phyloP scores from a whole-genome alignment of 2,329 filamentous ascomycete species.

The Pseudogymnoascus sp. region DNA sequence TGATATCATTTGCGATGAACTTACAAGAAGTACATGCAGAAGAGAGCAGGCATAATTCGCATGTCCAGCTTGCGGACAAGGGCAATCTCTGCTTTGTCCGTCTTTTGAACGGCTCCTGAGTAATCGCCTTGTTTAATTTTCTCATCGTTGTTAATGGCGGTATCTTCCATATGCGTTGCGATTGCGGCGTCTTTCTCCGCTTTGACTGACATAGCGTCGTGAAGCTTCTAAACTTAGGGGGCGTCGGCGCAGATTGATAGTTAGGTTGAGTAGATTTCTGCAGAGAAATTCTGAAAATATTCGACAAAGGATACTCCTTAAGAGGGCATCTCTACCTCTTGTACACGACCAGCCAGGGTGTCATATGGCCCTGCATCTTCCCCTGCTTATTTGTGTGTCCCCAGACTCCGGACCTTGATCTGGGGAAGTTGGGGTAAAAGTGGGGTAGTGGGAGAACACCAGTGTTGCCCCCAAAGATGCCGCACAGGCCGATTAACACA shows the following conservation, averaged over 20 bases:
- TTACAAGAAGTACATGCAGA: slow-evolving; percentile 12
- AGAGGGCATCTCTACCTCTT: not conserved
- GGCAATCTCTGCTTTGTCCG: slow-evolving; percentile 30
- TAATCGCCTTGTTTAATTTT: slow-evolving; percentile 21
- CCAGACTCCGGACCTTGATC: not conserved
- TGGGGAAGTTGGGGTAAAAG: not conserved
- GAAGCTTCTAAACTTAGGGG: not conserved
- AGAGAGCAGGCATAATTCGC: slow-evolving; percentile 25
- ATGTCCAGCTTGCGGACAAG: slow-evolving; percentile 32
- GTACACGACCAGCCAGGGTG: not conserved
- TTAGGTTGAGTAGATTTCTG: not conserved
- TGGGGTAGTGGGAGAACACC: not conserved
- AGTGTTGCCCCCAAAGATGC: not conserved
- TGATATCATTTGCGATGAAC: not conserved
- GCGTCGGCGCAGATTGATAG: not conserved
- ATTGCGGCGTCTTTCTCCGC: not conserved
- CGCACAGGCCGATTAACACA: not conserved
- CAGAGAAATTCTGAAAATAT: not conserved
- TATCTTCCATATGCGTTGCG: not conserved
- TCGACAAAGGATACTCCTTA: not conserved
- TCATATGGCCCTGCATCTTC: not conserved
- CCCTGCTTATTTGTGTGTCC: not conserved
- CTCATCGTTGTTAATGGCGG: not conserved
- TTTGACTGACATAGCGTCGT: not conserved
- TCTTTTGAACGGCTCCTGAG: slow-evolving; percentile 29